These are phyloP conservation scores for Penicillium robsamsonii DNA, from an alignment of 495 filamentous ascomycete genomes.

Conservation along the genomic window DNA sequence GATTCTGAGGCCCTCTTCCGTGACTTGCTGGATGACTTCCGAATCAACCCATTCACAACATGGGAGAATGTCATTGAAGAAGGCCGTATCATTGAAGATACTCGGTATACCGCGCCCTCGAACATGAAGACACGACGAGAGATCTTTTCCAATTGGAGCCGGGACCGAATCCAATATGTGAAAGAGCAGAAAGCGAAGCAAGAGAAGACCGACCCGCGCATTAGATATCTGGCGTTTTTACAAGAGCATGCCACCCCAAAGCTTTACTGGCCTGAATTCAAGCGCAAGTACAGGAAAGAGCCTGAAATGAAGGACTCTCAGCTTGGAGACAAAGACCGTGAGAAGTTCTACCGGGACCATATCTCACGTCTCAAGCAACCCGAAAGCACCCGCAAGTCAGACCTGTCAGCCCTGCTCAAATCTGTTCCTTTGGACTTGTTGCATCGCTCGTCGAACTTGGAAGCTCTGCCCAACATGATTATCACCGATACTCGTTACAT, in stretches of 20 bases:
- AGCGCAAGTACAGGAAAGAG: slow-evolving; percentile 82
- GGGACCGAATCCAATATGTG: slow-evolving; percentile 65
- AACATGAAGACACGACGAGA: slow-evolving; percentile 82
- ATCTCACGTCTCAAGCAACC: slow-evolving; percentile 75
- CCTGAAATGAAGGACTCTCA: slow-evolving; percentile 73
- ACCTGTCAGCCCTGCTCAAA: slow-evolving; percentile 75
- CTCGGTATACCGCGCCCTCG: slow-evolving; percentile 75
- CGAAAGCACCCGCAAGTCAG: slow-evolving; percentile 70
- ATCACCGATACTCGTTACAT: slow-evolving; percentile 79
- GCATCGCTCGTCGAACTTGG: slow-evolving; percentile 62
- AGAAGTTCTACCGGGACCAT: slow-evolving; percentile 88
- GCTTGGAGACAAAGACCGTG: slow-evolving; percentile 80
- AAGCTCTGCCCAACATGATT: slow-evolving; percentile 64
- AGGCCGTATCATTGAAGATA: slow-evolving; percentile 78
- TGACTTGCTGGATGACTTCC: slow-evolving; percentile 78
- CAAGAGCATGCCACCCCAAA: slow-evolving; percentile 80
- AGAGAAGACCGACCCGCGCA: slow-evolving; percentile 80
- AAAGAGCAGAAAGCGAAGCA: slow-evolving; percentile 71
- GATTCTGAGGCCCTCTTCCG: slow-evolving; percentile 74
- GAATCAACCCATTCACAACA: slow-evolving; percentile 82
- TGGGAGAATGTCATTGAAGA: slow-evolving; percentile 88
- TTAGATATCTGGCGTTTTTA: slow-evolving; percentile 81
- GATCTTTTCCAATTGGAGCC: slow-evolving; percentile 77
- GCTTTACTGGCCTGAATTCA: slow-evolving; percentile 96
- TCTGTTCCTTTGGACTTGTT: slow-evolving; percentile 60